Percentiles rank a stretch among this genome's conserved stretches.
Evolutionary conservation across 2,329 filamentous ascomycete genomes (phyloP).

Genomic region (Sphaerostilbella broomeana): DNA sequence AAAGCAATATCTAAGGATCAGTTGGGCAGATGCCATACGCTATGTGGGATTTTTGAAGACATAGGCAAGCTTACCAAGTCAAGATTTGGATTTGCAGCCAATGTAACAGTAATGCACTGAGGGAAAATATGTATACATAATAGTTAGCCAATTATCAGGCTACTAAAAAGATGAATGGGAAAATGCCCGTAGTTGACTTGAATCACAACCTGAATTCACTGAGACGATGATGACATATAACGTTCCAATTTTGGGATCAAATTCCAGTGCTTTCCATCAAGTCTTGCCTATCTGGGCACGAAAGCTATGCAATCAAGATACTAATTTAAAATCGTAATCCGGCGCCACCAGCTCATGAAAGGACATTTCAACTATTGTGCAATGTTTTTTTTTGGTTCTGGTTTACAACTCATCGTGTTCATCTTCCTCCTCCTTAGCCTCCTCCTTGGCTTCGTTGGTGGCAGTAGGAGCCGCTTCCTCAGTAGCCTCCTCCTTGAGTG

Average conservation of each 20-base stretch:
- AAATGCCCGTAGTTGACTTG: no score
- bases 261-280: slow-evolving; percentile 10
- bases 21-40: not conserved
- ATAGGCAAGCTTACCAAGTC: no score
- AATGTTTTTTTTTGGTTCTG: slow-evolving; percentile 19
- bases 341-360: slow-evolving; percentile 29
- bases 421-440: slow-evolving; percentile 55
- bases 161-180: no score
- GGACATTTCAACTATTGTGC: slow-evolving; percentile 24
- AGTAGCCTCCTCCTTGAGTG: slow-evolving; percentile 46
- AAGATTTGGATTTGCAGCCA: no score
- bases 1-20: not conserved
- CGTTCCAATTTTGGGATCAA: slow-evolving; percentile 6
- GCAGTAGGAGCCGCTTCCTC: slow-evolving; percentile 50
- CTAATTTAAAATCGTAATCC: slow-evolving; percentile 21
- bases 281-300: slow-evolving; percentile 21
- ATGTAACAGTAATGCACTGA: not conserved
- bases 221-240: not conserved
- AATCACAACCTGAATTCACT: no score
- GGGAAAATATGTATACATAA: no score
- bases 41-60: not conserved
- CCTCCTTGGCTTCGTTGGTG: slow-evolving; percentile 40
- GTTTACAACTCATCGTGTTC: slow-evolving; percentile 80
- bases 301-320: slow-evolving; percentile 22
- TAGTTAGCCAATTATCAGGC: no score